A percentile compares a stretch with the other conserved stretches of the same genome.
Conservation (phyloP, 1,284 basidiomycete species). For the Coriolopsis trogii region DNA sequence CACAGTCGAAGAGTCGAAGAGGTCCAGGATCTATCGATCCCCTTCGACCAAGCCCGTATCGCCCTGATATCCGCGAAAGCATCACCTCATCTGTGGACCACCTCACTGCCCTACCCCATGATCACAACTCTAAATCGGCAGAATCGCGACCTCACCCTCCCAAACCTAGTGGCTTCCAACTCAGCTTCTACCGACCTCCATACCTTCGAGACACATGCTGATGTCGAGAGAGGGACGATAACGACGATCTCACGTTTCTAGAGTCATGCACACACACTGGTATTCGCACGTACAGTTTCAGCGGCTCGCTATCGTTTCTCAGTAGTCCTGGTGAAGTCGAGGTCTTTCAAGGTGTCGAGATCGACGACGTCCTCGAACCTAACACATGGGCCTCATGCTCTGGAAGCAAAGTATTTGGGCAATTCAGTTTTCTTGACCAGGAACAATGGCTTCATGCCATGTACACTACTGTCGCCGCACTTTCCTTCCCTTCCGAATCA, state of each 20-base stretch:
- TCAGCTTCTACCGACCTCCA: no score
- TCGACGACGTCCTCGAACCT: neutral
- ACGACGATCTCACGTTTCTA: neutral
- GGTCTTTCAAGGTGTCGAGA: neutral
- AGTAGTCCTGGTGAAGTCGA: neutral
- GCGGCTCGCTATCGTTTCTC: neutral
- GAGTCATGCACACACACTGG: neutral
- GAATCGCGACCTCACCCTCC: no score
- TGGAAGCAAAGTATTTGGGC: neutral
- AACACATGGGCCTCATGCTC: neutral
- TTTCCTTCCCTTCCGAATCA: neutral
- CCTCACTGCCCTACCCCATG: no score
- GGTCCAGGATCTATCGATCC: no score
- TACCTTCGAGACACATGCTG: no score
- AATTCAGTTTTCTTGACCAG: slow-evolving; percentile 1
- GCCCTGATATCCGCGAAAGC: no score
- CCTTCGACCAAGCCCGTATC: no score
- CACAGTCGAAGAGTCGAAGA: no score
- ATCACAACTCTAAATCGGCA: no score
- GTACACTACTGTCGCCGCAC: neutral
- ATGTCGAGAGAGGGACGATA: no score
- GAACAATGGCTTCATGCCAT: slow-evolving; percentile 1
- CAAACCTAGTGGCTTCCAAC: no score
- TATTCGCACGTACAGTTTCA: neutral
- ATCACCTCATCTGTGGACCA: no score